Base-by-base conservation (phyloP, 1,139 yeast genomes). In the Geotrichum aggregatum region DNA sequence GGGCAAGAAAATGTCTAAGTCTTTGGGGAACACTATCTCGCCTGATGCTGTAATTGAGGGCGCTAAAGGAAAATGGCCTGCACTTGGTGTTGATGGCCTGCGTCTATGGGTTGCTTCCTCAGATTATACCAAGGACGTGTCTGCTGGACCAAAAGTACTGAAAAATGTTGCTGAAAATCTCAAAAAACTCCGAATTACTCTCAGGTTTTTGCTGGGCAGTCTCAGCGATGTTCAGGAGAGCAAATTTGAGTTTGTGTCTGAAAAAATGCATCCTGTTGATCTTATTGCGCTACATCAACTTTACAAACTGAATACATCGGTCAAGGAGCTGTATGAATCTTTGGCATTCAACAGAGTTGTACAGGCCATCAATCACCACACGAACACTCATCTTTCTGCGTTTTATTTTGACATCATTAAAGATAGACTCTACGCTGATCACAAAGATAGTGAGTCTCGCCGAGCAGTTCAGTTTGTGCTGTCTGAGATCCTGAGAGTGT, bases 1-100 rank as follows among this genome's bases (percentile, higher is more conserved):
- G 60, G 94, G 94, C 22, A 79, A 78, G 55, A 92, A 92, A 63
- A 92, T 92, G 98, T 89, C 98, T 1, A 92, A 92, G 65, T 87
- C 96, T 0, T 70, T 87, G 47, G 97, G 98, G 0, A 92, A 92
- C 61, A 83, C 83, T 0, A 78, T 91, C 38, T 68, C 79, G 0
- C 98, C 98, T 0, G 80, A 80, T 44, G 79, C 84, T 10, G 62
- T 73, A 16, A 80, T 91, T 42, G 71, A 78, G 47, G 96, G 96
- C 1, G 79, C 81, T 44, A 75, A 78, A 52, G 76, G 75, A 3
- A 64, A 67, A 13, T 68, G 83, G 22, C 89, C 89, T 1, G 75
- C 82, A n/a, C 71, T 91, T 30, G 98, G 98, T 5, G 79, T 88
- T 14, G 98, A 91, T 68, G 98, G 98, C 0, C 72, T 94, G 58